phyloP scores from a whole-genome alignment of 805 yeast species.

The Yarrowia osloensis region DNA sequence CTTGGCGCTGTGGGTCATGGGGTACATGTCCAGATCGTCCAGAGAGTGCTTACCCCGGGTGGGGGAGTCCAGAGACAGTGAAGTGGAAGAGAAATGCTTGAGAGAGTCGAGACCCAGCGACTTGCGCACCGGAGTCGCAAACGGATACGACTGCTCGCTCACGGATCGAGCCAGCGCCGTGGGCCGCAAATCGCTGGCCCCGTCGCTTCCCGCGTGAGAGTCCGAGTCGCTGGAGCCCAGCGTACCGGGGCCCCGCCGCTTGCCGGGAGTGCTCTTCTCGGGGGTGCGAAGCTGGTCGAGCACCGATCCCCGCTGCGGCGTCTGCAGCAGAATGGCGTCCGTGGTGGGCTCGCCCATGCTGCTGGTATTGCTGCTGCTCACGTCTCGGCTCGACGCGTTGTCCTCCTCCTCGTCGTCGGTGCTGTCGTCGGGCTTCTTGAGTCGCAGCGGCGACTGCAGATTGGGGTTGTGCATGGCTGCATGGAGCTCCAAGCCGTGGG shows the following conservation, averaged over 20 bases:
- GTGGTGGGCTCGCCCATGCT: conserved; percentile 10
- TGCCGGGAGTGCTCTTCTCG: conserved; percentile 18
- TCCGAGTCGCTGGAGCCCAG: conserved; percentile 14
- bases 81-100: conserved; percentile 20
- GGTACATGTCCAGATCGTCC: conserved; percentile 25
- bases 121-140: conserved; percentile 24
- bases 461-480: conserved; percentile 22
- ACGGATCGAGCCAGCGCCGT: conserved; percentile 23
- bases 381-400: not conserved
- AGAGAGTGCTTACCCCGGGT: conserved; percentile 22
- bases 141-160: conserved; percentile 28
- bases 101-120: conserved; percentile 24
- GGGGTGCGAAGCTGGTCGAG: conserved; percentile 19
- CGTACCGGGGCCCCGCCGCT: not conserved
- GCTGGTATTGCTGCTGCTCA: conserved; percentile 8
- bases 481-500: conserved; percentile 14
- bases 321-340: conserved; percentile 11
- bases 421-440: conserved; percentile 26
- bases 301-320: conserved; percentile 12
- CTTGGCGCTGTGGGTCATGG: conserved; percentile 23
- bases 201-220: not conserved
- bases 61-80: conserved; percentile 22
- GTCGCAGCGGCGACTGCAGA: conserved; percentile 23
- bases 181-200: conserved; percentile 15
- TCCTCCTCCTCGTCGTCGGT: conserved; percentile 28